phyloP scores from a whole-genome alignment of 148 eudicot species.

The Fagopyrum esculentum region DNA sequence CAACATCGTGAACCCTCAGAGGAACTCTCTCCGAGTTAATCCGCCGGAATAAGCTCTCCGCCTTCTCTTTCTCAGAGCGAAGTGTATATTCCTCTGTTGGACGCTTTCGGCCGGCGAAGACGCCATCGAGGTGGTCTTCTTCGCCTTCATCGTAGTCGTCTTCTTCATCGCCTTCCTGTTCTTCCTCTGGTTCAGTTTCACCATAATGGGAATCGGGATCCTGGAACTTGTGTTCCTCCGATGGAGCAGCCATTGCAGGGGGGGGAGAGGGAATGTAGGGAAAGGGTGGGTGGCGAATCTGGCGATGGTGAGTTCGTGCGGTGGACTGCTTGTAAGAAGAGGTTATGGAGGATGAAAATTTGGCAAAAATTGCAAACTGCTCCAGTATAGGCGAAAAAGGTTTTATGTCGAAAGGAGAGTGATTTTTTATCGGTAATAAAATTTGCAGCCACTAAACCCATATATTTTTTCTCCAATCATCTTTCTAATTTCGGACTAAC shows the following conservation, averaged over 20 bases:
- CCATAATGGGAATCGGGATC: not conserved
- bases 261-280: not conserved
- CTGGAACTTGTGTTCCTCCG: not conserved
- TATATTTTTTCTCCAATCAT: no score
- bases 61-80: slow-evolving; percentile 26
- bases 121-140: slow-evolving; percentile 17
- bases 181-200: not conserved
- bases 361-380: no score
- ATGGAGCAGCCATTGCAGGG: not conserved
- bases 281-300: not conserved
- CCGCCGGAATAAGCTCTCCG: slow-evolving; percentile 39
- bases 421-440: no score
- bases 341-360: not conserved
- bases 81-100: slow-evolving; percentile 20
- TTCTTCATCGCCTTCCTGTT: not conserved
- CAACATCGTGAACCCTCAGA: slow-evolving; percentile 66
- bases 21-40: slow-evolving; percentile 41
- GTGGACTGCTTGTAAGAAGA: not conserved
- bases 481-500: no score
- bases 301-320: not conserved
- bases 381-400: no score
- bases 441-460: no score
- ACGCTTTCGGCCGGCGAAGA: not conserved
- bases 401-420: no score
- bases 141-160: slow-evolving; percentile 30